Evolutionary conservation across 345 rosid species (phyloP), one percentile per base, ranked within the genome.

Genomic region (Eucalyptus regnans): DNA sequence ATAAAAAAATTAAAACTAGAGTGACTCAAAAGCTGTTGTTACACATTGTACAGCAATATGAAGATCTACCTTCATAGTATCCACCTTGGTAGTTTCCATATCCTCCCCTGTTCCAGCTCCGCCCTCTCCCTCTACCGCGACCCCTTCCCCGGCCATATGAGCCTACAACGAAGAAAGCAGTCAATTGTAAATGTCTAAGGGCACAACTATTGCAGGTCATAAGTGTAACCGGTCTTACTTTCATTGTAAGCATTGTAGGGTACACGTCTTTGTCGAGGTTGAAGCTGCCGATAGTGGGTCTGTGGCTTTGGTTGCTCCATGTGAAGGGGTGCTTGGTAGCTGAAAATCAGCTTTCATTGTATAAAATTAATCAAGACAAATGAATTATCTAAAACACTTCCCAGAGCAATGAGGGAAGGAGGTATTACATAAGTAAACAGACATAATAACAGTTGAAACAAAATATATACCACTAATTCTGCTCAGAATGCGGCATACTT

Each of bases 281-380:
- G 96, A 64, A 92, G 95, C 54, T 93, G 97, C 89, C 91, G 94
- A 87, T 93, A 90, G 50, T 90, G 95, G 90, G 92, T 90, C 85
- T 92, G 98, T 60, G 91, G 97, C 92, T 89, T 98, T 62, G 94
- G 90, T 50, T 92, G 97, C 87, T 96, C 96, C 41, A 56, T 76
- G 87, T 87, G 86, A 49, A 86, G 88, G 76, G 99, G 99, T 89
- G 98, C 96, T 93, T 98, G 99, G 89, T 97, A 97, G 92, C 99
- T 98, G 89, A 60, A 68, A 85, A 76, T 64, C 76, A 14, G n/a
- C 12, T 76, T 76, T 76, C 83, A 20, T 76, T 37, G 41, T 37
- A 37, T 31, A 76, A 41, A 54, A 44, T 25, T 60, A 50, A 54
- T 71, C 2, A 5, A 29, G 50, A 54, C 79, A 79, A 44, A 41